These are phyloP conservation scores for Lachnellula suecica DNA, from an alignment of 2,329 filamentous ascomycete species.

Conservation along the genomic window DNA sequence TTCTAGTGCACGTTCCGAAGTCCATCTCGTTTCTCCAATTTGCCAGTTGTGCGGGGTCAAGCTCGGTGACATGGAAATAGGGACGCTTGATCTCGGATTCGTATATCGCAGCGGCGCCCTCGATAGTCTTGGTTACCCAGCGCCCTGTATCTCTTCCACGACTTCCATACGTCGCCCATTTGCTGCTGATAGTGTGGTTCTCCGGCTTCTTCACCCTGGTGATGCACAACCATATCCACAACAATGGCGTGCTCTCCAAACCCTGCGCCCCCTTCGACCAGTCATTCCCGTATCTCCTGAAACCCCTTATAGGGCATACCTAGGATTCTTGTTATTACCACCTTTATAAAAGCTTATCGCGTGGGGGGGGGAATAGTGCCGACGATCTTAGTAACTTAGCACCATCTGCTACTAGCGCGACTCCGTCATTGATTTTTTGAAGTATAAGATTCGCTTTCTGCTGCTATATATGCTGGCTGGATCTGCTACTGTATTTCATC, in stretches of 20 bases:
- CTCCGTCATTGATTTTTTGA: constrained; percentile 61
- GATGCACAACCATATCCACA: constrained; percentile 85
- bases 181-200: constrained; percentile 65
- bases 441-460: constrained; percentile 72
- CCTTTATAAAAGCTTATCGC: constrained; percentile 83
- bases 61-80: constrained; percentile 93
- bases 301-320: constrained; percentile 78
- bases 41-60: constrained; percentile 78
- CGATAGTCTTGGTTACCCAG: constrained; percentile 52
- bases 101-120: constrained; percentile 67
- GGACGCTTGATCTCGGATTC: constrained; percentile 93
- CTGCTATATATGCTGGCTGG: constrained; percentile 73
- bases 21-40: constrained; percentile 98
- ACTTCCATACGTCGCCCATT: constrained; percentile 68
- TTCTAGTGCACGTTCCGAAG: constrained; percentile 81
- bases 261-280: constrained; percentile 56
- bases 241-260: constrained; percentile 64
- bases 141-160: constrained; percentile 61
- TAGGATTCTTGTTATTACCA: constrained; percentile 87
- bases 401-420: constrained; percentile 78
- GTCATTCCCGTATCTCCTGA: constrained; percentile 69
- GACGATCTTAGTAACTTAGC: constrained; percentile 72
- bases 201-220: constrained; percentile 75
- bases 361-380: constrained; percentile 78
- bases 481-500: constrained; percentile 72